Conservation (phyloP, 495 filamentous ascomycete genomes). For the Trichodelitschia bisporula region DNA sequence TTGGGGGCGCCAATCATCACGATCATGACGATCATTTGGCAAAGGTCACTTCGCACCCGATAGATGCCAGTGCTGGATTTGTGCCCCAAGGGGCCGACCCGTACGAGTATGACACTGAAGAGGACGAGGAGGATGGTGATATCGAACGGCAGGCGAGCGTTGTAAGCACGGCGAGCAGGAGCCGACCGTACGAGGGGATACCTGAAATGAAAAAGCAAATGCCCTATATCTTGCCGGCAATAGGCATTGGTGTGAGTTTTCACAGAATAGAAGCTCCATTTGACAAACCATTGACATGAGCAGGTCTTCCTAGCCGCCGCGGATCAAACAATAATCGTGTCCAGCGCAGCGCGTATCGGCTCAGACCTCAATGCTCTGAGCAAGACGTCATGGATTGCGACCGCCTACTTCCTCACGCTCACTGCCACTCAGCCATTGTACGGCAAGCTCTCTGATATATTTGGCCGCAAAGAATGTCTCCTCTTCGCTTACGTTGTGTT, state of each 20-base stretch:
- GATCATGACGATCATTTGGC: not conserved
- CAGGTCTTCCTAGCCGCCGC: conserved; percentile 47
- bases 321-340: conserved; percentile 65
- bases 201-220: conserved; percentile 21
- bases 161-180: conserved; percentile 4
- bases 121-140: conserved; percentile 6
- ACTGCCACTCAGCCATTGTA: conserved; percentile 63
- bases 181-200: conserved; percentile 15
- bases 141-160: not conserved
- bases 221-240: conserved; percentile 27
- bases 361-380: conserved; percentile 57
- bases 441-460: conserved; percentile 59
- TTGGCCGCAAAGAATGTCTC: conserved; percentile 53
- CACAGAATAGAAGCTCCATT: conserved; percentile 1
- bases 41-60: too few relatives aligned
- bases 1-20: not conserved
- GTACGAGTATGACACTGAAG: conserved; percentile 3
- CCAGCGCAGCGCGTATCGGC: conserved; percentile 58
- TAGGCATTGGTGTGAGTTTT: conserved; percentile 29
- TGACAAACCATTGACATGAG: conserved; percentile 6
- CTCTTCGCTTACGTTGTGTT: conserved; percentile 54
- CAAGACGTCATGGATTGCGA: conserved; percentile 67
- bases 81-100: conserved; percentile 1
- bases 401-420: conserved; percentile 49
- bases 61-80: conserved; percentile 1